Base-by-base conservation (phyloP, 345 rosid genomes). In the Mallotus nudiflorus region DNA sequence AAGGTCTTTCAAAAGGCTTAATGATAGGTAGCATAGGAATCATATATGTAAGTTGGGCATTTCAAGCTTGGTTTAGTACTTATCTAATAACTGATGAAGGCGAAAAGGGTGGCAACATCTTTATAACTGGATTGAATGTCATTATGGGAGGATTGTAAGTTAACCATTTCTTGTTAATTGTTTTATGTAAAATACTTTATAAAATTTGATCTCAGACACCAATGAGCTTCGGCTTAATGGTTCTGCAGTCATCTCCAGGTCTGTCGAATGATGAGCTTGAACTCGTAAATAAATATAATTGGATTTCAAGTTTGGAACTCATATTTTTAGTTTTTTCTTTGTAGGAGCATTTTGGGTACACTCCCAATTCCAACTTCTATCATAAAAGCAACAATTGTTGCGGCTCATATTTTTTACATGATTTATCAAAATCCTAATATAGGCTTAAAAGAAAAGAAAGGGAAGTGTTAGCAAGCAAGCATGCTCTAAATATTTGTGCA, bases 21-120 rank as follows among this genome's bases (percentile, higher is more conserved):
- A 31, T 88, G 85, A 82, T 85, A 87, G 93, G 93, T 53, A 82
- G 91, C 77, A 82, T 88, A 88, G 93, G 93, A 59, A 83, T 67
- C 52, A 82, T 88, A 42, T 88, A 83, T 74, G 69, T 83, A 4
- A 84, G 88, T 15, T 88, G 91, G 93, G 84, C 93, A 1, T 86
- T 85, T 68, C 91, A 85, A 68, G 86, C 89, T 70, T 88, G 86
- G 88, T 15, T 82, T 2, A 91, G 89, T 48, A 79, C 88, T 66
- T 79, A 82, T 68, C 73, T 85, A 81, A 91, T 85, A 14, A 82
- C 85, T 8, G 82, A 85, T 2, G 83, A 83, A 56, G 75, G 81
- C 0, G 89, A 85, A 79, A 83, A 85, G 65, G 91, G 93, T 8
- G 91, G 91, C 7, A 64, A 79, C 10, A 52, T 88, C 33, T 85